Evolutionary conservation across 352 stramenopile species (phyloP).

Genomic region (Pythium insidiosum): DNA sequence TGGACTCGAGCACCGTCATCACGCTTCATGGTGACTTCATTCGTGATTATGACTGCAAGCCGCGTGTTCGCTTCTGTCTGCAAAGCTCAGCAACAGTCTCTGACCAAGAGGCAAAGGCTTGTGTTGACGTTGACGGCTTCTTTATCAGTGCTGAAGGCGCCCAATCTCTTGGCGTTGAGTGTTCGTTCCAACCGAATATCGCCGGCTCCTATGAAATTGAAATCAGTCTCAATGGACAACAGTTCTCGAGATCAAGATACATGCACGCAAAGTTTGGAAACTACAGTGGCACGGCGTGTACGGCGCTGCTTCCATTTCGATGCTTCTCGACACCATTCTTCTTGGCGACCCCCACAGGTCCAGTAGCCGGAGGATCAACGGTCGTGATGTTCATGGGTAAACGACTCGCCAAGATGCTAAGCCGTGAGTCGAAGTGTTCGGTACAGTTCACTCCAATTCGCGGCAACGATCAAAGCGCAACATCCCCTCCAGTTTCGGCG

Average conservation of each 20-base stretch:
- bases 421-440: slow-evolving; percentile 41
- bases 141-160: too few relatives aligned
- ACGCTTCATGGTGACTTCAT: slow-evolving; percentile 44
- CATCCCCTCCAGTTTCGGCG: not conserved
- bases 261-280: slow-evolving; percentile 53
- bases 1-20: slow-evolving; percentile 22
- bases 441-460: slow-evolving; percentile 46
- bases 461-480: not conserved
- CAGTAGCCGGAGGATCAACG: slow-evolving; percentile 47
- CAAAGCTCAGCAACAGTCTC: slow-evolving; percentile 16
- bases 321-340: slow-evolving; percentile 52
- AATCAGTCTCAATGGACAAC: slow-evolving; percentile 58
- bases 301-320: slow-evolving; percentile 47
- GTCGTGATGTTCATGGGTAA: slow-evolving; percentile 46
- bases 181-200: slow-evolving; percentile 18
- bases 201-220: slow-evolving; percentile 56
- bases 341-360: slow-evolving; percentile 49
- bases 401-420: slow-evolving; percentile 37
- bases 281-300: slow-evolving; percentile 51
- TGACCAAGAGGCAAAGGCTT: slow-evolving; percentile 8
- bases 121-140: slow-evolving; percentile 22
- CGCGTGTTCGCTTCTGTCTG: slow-evolving; percentile 33
- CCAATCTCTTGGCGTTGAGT: not conserved
- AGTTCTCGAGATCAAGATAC: slow-evolving; percentile 49
- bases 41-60: slow-evolving; percentile 34